Evolutionary conservation across 148 eudicot species (phyloP).

Genomic region (Nepenthes gracilis): DNA sequence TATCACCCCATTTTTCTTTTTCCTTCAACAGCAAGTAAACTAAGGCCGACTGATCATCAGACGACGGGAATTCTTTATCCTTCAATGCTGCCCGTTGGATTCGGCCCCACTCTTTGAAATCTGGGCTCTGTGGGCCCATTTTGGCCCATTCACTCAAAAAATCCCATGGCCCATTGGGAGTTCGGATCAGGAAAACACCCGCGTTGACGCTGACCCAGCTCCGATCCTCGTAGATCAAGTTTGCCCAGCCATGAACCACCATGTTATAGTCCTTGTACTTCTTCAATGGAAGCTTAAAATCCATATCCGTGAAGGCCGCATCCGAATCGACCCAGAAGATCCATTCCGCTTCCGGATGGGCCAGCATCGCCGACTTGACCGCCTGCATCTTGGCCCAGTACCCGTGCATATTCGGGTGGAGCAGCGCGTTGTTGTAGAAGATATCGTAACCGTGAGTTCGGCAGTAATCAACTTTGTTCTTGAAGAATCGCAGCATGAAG

Average conservation of each 20-base stretch:
- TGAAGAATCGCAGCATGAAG: conserved; percentile 49
- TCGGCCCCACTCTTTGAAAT: conserved; percentile 54
- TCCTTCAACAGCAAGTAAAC: conserved; percentile 48
- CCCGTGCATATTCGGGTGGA: conserved; percentile 50
- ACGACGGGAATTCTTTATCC: conserved; percentile 48
- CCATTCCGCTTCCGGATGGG: conserved; percentile 98
- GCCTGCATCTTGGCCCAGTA: conserved; percentile 79
- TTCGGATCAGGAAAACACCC: conserved; percentile 78
- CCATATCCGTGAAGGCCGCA: conserved; percentile 90
- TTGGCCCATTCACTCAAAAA: conserved; percentile 50
- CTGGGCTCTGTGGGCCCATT: conserved; percentile 67
- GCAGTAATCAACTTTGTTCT: conserved; percentile 87
- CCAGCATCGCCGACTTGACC: conserved; percentile 72
- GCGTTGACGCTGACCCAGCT: conserved; percentile 83
- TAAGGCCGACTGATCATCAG: conserved; percentile 74
- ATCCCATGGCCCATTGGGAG: conserved; percentile 80
- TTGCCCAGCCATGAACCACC: conserved; percentile 58
- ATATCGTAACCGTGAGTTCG: conserved; percentile 70
- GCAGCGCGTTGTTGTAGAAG: conserved; percentile 63
- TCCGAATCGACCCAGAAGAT: conserved; percentile 96
- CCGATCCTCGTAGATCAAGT: conserved; percentile 28
- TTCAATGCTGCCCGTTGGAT: conserved; percentile 19
- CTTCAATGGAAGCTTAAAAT: conserved; percentile 56
- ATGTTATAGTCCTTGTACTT: conserved; percentile 47
- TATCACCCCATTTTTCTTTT: conserved; percentile 52